Evolutionary conservation across 2,329 filamentous ascomycete species (phyloP), one percentile per base, ranked within the genome.

Genomic region (Ramularia collo-cygni): DNA sequence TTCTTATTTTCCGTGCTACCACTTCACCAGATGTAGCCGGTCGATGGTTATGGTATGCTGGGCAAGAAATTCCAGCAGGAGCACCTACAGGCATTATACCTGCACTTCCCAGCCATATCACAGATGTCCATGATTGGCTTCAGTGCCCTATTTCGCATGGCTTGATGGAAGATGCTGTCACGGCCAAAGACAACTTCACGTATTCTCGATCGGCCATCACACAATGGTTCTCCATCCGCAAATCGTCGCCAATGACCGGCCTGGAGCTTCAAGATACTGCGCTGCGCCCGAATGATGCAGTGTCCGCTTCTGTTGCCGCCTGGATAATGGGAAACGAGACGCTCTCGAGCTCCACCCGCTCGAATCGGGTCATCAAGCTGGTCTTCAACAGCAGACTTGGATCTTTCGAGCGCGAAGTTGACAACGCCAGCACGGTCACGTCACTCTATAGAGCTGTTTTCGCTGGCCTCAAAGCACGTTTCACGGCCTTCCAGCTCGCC

Each of bases 201-300:
- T 66, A 63, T 35, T 59, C 62, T 30, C 51, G 57, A n/a, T 42
- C 51, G 13, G 56, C 59, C 19, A 62, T 65, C 10, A 39, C 53
- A 37, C 48, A 55, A 34, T 64, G 62, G 62, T 64, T 64, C 30
- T 35, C 50, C 8, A 54, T 55, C 10, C 51, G 55, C 14, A 46
- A 50, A 7, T 52, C 48, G 26, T 64, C 60, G 1, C 63, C 62
- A 4, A 48, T 56, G 30, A 62, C 59, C 2, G 58, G 60, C 4
- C 44, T 61, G 3, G 32, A 38, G 2, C 44, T 61, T 4, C 13
- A 36, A 3, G 46, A 52, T 30, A 53, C 47, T 4, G 40, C 46
- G 12, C 31, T 62, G 8, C 35, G 37, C 3, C 44, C 47, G 3
- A 51, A 64, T 27, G 34, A 46, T 10, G 31, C 28, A 4, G 36